phyloP scores from a whole-genome alignment of 225 moss, liverwort and hornwort genomes.

The Sphagnum tenellum region DNA sequence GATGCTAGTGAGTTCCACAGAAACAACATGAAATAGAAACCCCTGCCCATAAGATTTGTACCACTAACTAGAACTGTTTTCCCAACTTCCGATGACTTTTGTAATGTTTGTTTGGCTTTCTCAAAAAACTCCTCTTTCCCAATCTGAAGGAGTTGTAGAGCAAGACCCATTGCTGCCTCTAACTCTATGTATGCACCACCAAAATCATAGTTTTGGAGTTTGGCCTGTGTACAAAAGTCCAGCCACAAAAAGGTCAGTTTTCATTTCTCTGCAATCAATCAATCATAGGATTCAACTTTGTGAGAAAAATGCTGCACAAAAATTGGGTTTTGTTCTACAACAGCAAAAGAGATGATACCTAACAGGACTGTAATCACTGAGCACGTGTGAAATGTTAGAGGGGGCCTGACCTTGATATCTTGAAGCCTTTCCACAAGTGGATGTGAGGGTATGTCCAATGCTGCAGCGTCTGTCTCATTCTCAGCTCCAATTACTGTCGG shows the following conservation, averaged over 20 bases:
- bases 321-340: too few relatives aligned
- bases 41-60: constrained; percentile 59
- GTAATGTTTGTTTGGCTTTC: constrained; percentile 50
- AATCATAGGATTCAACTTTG: background rate
- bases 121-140: constrained; percentile 69
- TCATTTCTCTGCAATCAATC: background rate
- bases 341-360: too few relatives aligned
- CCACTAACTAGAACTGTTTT: constrained; percentile 64
- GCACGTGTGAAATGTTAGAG: background rate
- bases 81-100: constrained; percentile 69
- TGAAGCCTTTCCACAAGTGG: constrained; percentile 59
- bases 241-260: background rate
- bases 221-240: constrained; percentile 17
- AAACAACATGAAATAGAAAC: constrained; percentile 57
- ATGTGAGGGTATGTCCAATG: constrained; percentile 20
- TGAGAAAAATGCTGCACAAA: background rate
- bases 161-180: constrained; percentile 48
- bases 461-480: constrained; percentile 30
- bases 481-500: constrained; percentile 24
- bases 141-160: constrained; percentile 72
- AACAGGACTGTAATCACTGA: too few relatives aligned
- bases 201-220: constrained; percentile 47
- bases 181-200: constrained; percentile 53
- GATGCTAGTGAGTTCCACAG: constrained; percentile 74
- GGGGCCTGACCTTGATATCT: constrained; percentile 31